Evolutionary conservation across 441 rosid genomes (phyloP).

Genomic region (Hura crepitans): DNA sequence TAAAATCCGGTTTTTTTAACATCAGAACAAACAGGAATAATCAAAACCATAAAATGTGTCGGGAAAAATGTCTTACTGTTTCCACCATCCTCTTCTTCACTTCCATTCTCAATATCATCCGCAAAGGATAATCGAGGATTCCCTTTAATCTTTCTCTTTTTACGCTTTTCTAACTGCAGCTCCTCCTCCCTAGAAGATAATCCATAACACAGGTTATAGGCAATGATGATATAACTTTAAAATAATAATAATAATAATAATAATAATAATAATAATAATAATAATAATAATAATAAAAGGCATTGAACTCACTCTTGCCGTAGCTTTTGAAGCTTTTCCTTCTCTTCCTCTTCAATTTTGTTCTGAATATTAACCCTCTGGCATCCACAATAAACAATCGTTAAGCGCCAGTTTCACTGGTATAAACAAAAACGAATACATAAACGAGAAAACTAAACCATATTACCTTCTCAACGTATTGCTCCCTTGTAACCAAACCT

Average conservation of each 20-base stretch:
- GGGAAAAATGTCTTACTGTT: conserved; percentile 36
- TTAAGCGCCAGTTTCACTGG: conserved; percentile 10
- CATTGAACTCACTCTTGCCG: conserved; percentile 68
- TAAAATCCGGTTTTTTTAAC: background rate
- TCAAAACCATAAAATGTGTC: background rate
- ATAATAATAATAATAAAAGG: too few relatives aligned
- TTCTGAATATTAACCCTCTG: conserved; percentile 90
- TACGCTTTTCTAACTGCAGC: conserved; percentile 74
- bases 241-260: too few relatives aligned
- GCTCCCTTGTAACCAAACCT: conserved; percentile 88
- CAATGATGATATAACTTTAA: conserved; percentile 11
- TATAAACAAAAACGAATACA: background rate
- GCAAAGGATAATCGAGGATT: conserved; percentile 73
- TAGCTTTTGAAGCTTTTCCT: conserved; percentile 87
- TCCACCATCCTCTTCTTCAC: conserved; percentile 66
- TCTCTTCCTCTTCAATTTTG: conserved; percentile 93
- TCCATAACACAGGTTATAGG: background rate
- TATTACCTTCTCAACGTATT: conserved; percentile 87
- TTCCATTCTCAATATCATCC: conserved; percentile 74
- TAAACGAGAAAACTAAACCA: background rate
- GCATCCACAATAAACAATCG: background rate
- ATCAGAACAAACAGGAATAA: background rate
- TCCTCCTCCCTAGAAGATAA: conserved; percentile 69
- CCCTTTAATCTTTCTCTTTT: conserved; percentile 77
- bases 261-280: too few relatives aligned